Base-by-base conservation (phyloP, 306 rosid species). In the Ammopiptanthus mongolicus region DNA sequence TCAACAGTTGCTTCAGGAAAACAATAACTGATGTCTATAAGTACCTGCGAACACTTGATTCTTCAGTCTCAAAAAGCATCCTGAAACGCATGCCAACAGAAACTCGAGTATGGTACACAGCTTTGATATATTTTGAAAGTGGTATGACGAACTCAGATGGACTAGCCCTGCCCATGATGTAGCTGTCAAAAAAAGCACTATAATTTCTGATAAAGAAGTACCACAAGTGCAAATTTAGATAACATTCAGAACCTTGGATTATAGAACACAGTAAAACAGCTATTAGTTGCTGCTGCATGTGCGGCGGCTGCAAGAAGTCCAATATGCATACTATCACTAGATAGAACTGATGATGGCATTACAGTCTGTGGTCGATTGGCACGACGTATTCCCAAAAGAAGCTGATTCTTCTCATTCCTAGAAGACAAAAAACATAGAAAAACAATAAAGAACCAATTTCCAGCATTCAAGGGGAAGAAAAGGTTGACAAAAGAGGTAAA, bases 231-330 rank as follows among this genome's bases (percentile, higher is more conserved):
- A 78, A 78, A 71, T 39, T 18, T 57, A 64, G 59, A 48, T 65
- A 81, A 6, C 28, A 48, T 57, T 86, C 17, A 59, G 74, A 79
- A 93, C 98, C 98, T 88, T 57, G 98, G 98, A 81, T 93, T 93
- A 80, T 84, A 93, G 76, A 93, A 93, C 65, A 93, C 88, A 0
- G 98, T 93, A 78, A 93, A 93, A 78, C 98, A 88, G 80, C 96
- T 93, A 87, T 93, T 87, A 12, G 98, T 93, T 63, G 98, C 88
- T 55, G 96, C 89, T 48, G 98, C 98, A 86, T 93, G 98, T 74
- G 98, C 98, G 8, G 98, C 98, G 8, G 98, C 98, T 3, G 98
- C 98, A 83, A 93, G 98, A 79, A 93, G 98, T 81, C 96, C 98
- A 72, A 93, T 88, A 67, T 93, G 98, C 98, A 93, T 93, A 84